Base-by-base conservation (phyloP, 129 eudicot genomes). In the Saposhnikovia divaricata region DNA sequence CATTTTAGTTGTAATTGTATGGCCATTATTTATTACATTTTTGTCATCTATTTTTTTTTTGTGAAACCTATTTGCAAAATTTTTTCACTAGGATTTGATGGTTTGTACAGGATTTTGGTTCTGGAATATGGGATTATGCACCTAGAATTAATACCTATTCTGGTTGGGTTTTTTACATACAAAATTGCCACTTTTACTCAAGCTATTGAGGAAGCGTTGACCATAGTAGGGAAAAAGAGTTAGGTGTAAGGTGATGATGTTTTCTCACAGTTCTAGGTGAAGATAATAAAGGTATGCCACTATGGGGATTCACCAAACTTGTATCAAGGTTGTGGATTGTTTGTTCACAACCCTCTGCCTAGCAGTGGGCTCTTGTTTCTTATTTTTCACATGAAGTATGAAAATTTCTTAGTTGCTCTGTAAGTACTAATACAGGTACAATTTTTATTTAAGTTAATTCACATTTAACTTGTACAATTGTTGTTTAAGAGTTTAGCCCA, bases 121-220 rank as follows among this genome's bases (percentile, higher is more conserved):
- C 97, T 98, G 50, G 93, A 96, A 27, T 96, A 90, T 79, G 99
- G 99, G 77, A 79, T 92, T 43, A 89, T 92, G 93, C 95, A 89
- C 71, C 91, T 96, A 72, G 91, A 92, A 66, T 81, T 96, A 87
- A 96, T 92, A 75, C 99, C 98, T 47, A 96, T 96, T 94, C 82
- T 96, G 6, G 99, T 96, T 51, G 99, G 99, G 59, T 92, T 92
- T 87, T 96, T 96, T 87, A 96, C 99, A 40, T 96, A 90, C 89
- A 96, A 96, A 87, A 88, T 96, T 76, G 98, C 97, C 43, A 96
- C 99, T 72, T 96, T 96, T 78, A 80, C 83, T 69, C 99, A 89
- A 85, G 98, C 95, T 21, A 89, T 92, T 76, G 98, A 96, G 84
- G 99, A 88, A 2, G 92, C 93, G 4, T 42, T 96, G 28, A 80